These are phyloP conservation scores for Tricholoma sp. DNA, from an alignment of 768 basidiomycete genomes.

Conservation along the genomic window DNA sequence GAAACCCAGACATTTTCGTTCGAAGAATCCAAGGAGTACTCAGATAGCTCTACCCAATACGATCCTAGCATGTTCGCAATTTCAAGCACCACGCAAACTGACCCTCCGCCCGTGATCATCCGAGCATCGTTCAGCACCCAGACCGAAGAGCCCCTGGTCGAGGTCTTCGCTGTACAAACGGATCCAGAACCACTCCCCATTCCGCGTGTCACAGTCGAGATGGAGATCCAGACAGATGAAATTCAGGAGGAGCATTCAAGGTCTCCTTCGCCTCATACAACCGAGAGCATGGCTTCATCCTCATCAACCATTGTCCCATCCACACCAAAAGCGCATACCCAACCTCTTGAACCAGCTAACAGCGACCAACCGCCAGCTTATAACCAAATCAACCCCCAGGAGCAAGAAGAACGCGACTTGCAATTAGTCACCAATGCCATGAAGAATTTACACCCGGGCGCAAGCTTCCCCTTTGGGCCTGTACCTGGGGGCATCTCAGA, in stretches of 20 bases:
- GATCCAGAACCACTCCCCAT: slow-evolving; percentile 29
- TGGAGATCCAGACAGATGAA: slow-evolving; percentile 63
- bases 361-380: slow-evolving; percentile 73
- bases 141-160: slow-evolving; percentile 39
- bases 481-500: slow-evolving; percentile 55
- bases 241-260: slow-evolving; percentile 33
- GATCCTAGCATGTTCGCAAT: slow-evolving; percentile 49
- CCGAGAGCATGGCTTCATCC: slow-evolving; percentile 63
- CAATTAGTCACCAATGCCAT: slow-evolving; percentile 54
- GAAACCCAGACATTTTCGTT: slow-evolving; percentile 38
- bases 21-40: slow-evolving; percentile 71
- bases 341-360: slow-evolving; percentile 25
- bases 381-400: slow-evolving; percentile 50
- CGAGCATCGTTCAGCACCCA: slow-evolving; percentile 49
- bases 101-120: slow-evolving; percentile 46
- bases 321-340: slow-evolving; percentile 51
- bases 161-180: slow-evolving; percentile 24
- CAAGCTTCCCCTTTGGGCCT: slow-evolving; percentile 37
- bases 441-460: slow-evolving; percentile 68
- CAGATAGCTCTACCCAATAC: slow-evolving; percentile 70
- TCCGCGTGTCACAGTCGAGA: slow-evolving; percentile 41
- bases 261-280: slow-evolving; percentile 43
- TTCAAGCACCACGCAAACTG: slow-evolving; percentile 53
- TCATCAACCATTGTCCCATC: slow-evolving; percentile 70
- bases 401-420: slow-evolving; percentile 45